Conservation (phyloP, 148 eudicot genomes). For the Rhododendron vialii region DNA sequence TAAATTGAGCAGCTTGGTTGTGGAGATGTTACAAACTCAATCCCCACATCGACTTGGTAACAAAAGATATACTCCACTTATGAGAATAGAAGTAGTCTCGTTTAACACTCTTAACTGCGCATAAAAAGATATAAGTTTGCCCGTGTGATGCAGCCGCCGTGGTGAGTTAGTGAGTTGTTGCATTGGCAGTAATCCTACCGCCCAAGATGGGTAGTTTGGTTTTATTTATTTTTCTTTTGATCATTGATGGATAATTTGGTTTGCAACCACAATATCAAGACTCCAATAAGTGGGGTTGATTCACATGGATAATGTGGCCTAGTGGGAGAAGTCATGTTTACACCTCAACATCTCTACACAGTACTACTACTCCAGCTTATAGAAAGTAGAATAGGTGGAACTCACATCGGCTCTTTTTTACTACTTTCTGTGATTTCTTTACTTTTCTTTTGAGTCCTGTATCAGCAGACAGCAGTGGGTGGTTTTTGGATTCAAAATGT, state of each 20-base stretch:
- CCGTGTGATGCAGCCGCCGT: not conserved
- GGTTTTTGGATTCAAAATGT: slow-evolving; percentile 22
- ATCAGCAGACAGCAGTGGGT: slow-evolving; percentile 5
- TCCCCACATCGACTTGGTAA: not conserved
- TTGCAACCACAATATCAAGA: slow-evolving; percentile 17
- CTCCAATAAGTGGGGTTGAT: slow-evolving; percentile 10
- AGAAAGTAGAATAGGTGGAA: slow-evolving; percentile 7
- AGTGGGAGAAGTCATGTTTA: slow-evolving; percentile 24
- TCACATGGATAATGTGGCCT: not conserved
- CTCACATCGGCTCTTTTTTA: not conserved
- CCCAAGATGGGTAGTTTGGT: not conserved
- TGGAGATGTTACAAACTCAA: not conserved
- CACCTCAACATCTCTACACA: slow-evolving; percentile 11
- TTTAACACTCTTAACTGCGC: not conserved
- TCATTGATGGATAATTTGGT: slow-evolving; percentile 10
- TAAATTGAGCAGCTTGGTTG: not conserved
- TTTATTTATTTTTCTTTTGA: too few relatives aligned
- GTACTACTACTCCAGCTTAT: not conserved
- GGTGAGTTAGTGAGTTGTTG: not conserved
- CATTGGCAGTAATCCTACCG: not conserved
- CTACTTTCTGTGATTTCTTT: not conserved
- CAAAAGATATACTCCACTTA: not conserved
- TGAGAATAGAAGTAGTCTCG: not conserved
- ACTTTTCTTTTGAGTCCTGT: not conserved
- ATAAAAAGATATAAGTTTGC: not conserved